Evolutionary conservation across 139 green algal genomes (phyloP), one percentile per base, ranked within the genome.

Genomic region (Gonium pectorale): DNA sequence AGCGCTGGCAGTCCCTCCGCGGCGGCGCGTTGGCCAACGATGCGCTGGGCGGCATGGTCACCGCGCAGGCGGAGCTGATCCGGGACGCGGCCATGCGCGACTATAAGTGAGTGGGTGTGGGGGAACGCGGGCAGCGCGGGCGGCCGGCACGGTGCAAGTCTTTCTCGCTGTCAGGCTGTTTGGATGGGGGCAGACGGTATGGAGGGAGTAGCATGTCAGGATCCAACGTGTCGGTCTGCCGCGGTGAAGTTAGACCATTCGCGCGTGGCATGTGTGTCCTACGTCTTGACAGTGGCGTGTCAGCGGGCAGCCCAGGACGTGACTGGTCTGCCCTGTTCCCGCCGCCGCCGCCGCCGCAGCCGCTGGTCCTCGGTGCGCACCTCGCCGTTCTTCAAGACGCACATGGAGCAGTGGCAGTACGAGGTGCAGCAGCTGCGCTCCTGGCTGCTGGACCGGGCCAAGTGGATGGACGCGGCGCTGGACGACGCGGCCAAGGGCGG

Each of bases 391-490:
- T 81, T 80, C 43, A 60, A 33, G 3, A 63, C 52, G 9, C 37
- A 46, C 51, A 26, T 31, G 44, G 67, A 85, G 43, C 59, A 85
- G 33, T 84, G 69, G 43, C 19, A 68, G 59, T 79, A 87, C 46
- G 83, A 85, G 68, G 70, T 88, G n/a, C 4, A 5, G 3, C 37
- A 51, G 51, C 87, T 91, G 64, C n/a, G 67, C 19, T 3, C 66
- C 8, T 93, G 89, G 89, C 41, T 86, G n/a, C 62, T 91, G 22
- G 69, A 17, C 0, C 43, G 87, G 2, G 68, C 86, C 0, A n/a
- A 31, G 40, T 93, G 89, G 89, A 79, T 93, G 87, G 89, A 93
- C 62, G 46, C 46, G 8, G 87, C 83, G 4, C 54, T 91, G 67
- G 83, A 54, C 17, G 67, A 74, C 67, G 79, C 79, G 6, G 64